Percentiles rank a stretch among this genome's conserved stretches.
Evolutionary conservation across 2,329 filamentous ascomycete genomes (phyloP).

Genomic region (Ramularia endophylla): DNA sequence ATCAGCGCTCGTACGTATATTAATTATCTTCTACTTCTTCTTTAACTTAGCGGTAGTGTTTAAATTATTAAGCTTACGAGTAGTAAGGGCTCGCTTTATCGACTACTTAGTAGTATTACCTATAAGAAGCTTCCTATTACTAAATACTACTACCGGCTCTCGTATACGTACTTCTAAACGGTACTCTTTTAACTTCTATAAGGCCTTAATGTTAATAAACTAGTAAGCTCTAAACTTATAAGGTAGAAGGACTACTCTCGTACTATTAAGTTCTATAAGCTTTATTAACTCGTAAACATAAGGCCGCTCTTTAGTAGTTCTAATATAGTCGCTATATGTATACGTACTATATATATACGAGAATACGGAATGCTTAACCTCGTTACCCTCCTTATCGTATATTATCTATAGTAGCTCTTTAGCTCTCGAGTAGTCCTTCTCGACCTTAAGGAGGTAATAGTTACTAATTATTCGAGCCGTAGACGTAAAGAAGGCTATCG

Average conservation of each 20-base stretch:
- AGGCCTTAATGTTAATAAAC: neutral
- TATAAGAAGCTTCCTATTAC: neutral
- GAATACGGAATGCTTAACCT: neutral
- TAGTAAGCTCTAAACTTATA: neutral
- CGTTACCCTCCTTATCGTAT: neutral
- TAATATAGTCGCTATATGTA: neutral
- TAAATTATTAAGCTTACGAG: neutral
- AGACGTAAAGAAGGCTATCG: neutral
- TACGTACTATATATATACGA: neutral
- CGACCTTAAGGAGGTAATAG: neutral
- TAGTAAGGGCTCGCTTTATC: neutral
- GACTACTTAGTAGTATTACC: neutral
- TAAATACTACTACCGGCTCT: neutral
- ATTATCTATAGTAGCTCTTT: neutral
- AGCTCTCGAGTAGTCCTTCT: neutral
- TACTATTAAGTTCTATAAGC: neutral
- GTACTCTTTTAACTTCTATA: neutral
- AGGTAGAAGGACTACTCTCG: neutral
- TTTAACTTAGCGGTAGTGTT: too few relatives aligned
- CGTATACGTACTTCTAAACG: neutral
- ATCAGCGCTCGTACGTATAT: too few relatives aligned
- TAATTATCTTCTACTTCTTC: too few relatives aligned
- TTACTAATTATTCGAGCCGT: neutral
- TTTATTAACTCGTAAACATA: neutral
- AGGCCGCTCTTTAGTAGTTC: neutral